phyloP scores from a whole-genome alignment of 2,329 filamentous ascomycete species.

The Aspergillus sp. region DNA sequence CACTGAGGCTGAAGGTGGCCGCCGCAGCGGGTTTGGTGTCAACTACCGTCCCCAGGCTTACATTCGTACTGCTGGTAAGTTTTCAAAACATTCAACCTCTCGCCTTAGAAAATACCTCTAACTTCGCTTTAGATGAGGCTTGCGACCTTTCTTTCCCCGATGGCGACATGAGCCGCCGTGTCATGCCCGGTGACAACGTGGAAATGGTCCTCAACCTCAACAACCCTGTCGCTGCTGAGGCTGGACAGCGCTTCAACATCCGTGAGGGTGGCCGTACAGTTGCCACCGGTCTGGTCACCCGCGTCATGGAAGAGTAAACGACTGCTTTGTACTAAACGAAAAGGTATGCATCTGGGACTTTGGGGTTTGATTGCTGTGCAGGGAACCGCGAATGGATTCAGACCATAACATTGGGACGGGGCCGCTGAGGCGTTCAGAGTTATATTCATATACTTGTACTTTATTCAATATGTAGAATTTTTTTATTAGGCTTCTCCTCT shows the following conservation, averaged over 20 bases:
- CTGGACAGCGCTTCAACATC: constrained; percentile 95
- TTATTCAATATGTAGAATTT: constrained; percentile 31
- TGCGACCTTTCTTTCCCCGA: constrained; percentile 84
- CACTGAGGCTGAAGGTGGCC: constrained; percentile 95
- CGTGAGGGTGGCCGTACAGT: constrained; percentile 93
- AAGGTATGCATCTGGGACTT: constrained; percentile 21
- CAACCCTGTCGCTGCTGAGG: constrained; percentile 82
- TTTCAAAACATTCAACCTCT: constrained; percentile 19
- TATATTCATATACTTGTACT: constrained; percentile 37
- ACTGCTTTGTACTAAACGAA: constrained; percentile 35
- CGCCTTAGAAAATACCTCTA: not conserved
- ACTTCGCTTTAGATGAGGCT: constrained; percentile 54
- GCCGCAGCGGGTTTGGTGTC: constrained; percentile 90
- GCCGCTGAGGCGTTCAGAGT: constrained; percentile 36
- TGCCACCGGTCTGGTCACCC: constrained; percentile 78
- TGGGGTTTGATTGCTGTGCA: constrained; percentile 35
- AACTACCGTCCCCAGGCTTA: constrained; percentile 98
- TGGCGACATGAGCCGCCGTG: constrained; percentile 73
- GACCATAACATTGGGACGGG: constrained; percentile 19
- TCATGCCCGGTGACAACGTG: constrained; percentile 98
- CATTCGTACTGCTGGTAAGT: constrained; percentile 86
- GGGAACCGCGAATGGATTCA: constrained; percentile 35
- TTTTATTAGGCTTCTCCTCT: constrained; percentile 29
- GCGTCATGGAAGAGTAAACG: constrained; percentile 56
- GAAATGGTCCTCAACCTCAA: constrained; percentile 92